A percentile compares a stretch with the other conserved stretches of the same genome.
phyloP scores from a whole-genome alignment of 495 filamentous ascomycete species.

The Xylaria cubensis region DNA sequence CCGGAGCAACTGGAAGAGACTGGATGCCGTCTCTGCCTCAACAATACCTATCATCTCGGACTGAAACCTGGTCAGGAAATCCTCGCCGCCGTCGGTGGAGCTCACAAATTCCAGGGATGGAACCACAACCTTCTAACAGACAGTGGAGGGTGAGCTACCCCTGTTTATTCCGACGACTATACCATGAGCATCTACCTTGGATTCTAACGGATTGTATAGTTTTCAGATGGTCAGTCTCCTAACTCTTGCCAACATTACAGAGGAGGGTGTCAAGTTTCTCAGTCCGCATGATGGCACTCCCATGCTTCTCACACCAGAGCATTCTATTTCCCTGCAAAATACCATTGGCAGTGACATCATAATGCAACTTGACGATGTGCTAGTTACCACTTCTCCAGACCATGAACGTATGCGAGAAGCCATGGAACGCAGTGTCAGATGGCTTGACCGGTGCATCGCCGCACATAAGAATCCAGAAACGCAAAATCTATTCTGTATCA shows the following conservation, averaged over 20 bases:
- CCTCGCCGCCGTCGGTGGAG: conserved; percentile 85
- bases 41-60: conserved; percentile 97
- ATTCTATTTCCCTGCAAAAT: conserved; percentile 95
- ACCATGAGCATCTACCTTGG: background rate
- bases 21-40: conserved; percentile 88
- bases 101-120: conserved; percentile 95
- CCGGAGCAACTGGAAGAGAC: conserved; percentile 89
- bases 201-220: conserved; percentile 51
- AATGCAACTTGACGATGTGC: conserved; percentile 98
- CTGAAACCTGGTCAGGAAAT: conserved; percentile 91
- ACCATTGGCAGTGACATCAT: conserved; percentile 98
- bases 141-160: conserved; percentile 84
- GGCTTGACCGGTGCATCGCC: conserved; percentile 94
- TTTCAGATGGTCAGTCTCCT: conserved; percentile 99
- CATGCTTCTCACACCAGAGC: conserved; percentile 98
- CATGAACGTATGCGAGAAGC: conserved; percentile 85
- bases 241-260: conserved; percentile 91
- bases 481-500: conserved; percentile 99
- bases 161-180: background rate
- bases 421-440: conserved; percentile 96
- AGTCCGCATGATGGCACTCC: conserved; percentile 92
- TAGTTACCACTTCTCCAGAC: conserved; percentile 93
- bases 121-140: conserved; percentile 94
- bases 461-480: conserved; percentile 80
- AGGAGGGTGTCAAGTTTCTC: conserved; percentile 93